Evolutionary conservation across 176 grass and related monocot species (phyloP).

Genomic region (Phyllostachys edulis): DNA sequence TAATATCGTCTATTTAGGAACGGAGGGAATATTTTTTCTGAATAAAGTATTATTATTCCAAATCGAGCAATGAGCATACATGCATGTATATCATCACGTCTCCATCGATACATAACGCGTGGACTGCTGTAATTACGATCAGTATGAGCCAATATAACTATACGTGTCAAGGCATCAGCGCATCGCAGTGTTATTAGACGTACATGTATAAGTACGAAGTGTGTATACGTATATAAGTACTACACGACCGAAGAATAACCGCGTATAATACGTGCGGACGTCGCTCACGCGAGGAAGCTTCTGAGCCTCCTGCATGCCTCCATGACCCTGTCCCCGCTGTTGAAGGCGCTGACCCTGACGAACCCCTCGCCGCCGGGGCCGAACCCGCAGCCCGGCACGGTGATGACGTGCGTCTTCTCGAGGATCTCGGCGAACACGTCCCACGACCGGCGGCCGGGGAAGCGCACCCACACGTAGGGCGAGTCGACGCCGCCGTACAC

Average conservation of each 20-base stretch:
- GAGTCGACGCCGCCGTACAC: slow-evolving; percentile 81
- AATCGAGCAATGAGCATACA: background rate
- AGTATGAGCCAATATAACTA: background rate
- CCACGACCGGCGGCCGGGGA: slow-evolving; percentile 76
- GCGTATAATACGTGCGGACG: background rate
- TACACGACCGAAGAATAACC: background rate
- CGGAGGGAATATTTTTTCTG: background rate
- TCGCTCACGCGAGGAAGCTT: slow-evolving; percentile 50
- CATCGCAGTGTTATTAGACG: background rate
- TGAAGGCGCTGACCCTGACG: slow-evolving; percentile 83
- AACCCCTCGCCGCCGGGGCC: slow-evolving; percentile 93
- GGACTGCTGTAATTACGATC: background rate
- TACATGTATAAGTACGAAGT: background rate
- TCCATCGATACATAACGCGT: background rate
- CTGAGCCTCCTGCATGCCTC: slow-evolving; percentile 70
- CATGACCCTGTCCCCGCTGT: slow-evolving; percentile 57
- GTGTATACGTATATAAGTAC: background rate
- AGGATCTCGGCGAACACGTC: slow-evolving; percentile 87
- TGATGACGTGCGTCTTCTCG: slow-evolving; percentile 81
- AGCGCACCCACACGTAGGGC: slow-evolving; percentile 86
- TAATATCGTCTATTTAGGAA: too few relatives aligned
- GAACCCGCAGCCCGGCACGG: slow-evolving; percentile 76
- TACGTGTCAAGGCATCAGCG: background rate
- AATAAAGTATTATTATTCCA: background rate
- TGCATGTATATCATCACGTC: background rate